phyloP scores from a whole-genome alignment of 306 rosid species.

The Quercus aquifolioides region DNA sequence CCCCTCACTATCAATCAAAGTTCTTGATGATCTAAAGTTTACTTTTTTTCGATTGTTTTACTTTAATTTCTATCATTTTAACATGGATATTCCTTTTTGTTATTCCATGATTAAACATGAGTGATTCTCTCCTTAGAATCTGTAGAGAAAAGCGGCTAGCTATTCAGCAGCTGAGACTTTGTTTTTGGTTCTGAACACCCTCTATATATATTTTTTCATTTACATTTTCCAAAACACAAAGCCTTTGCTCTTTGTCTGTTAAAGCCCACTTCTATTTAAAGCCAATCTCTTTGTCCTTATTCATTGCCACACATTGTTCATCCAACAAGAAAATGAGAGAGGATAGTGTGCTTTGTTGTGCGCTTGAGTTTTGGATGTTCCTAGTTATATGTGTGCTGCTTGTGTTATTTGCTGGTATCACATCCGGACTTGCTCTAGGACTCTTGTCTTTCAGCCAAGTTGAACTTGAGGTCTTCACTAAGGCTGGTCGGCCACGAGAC shows the following conservation, averaged over 20 bases:
- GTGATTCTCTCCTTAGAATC: background rate
- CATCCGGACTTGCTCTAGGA: slow-evolving; percentile 78
- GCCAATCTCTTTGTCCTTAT: background rate
- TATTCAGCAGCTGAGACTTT: background rate
- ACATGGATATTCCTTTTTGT: background rate
- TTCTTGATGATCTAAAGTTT: background rate
- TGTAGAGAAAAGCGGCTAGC: background rate
- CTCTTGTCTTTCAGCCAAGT: slow-evolving; percentile 60
- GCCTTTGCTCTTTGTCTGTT: background rate
- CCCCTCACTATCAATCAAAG: background rate
- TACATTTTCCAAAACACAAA: background rate
- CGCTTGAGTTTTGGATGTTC: slow-evolving; percentile 48
- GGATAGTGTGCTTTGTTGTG: slow-evolving; percentile 45
- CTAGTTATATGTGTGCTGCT: slow-evolving; percentile 32
- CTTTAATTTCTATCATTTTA: background rate
- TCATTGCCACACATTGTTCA: background rate
- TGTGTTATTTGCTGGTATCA: slow-evolving; percentile 54
- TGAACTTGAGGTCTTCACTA: slow-evolving; percentile 77
- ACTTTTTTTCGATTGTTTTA: background rate
- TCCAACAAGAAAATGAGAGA: slow-evolving; percentile 26
- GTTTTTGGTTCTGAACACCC: slow-evolving; percentile 6
- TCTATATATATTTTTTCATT: background rate
- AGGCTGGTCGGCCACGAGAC: slow-evolving; percentile 55
- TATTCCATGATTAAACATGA: background rate
- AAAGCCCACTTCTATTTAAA: slow-evolving; percentile 1